These are phyloP conservation scores for Penicillium ochrochloron DNA, from an alignment of 495 filamentous ascomycete species.

Conservation along the genomic window DNA sequence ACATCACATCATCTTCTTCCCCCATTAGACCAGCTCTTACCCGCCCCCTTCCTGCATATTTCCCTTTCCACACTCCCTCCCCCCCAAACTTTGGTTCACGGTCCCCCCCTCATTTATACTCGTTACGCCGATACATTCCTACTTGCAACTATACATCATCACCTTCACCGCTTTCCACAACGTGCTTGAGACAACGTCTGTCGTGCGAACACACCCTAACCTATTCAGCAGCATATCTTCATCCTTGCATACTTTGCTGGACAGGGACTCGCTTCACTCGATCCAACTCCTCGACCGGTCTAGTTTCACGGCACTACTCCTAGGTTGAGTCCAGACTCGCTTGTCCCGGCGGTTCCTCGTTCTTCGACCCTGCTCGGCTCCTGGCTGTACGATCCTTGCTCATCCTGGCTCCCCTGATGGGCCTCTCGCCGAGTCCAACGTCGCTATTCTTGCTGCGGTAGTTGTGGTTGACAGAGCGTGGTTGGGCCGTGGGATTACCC, in stretches of 20 bases:
- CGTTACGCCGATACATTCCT: background rate
- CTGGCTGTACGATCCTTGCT: constrained; percentile 8
- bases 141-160: constrained; percentile 20
- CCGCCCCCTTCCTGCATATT: constrained; percentile 11
- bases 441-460: constrained; percentile 44
- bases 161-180: constrained; percentile 39
- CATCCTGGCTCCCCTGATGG: constrained; percentile 41
- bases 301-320: constrained; percentile 19
- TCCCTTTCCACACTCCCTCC: constrained; percentile 18
- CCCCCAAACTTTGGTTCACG: constrained; percentile 19
- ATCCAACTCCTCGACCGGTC: constrained; percentile 15
- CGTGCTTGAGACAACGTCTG: constrained; percentile 11
- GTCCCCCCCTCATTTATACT: constrained; percentile 16
- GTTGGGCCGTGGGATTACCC: constrained; percentile 22
- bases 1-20: constrained; percentile 44
- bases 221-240: background rate
- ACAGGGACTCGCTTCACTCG: constrained; percentile 6
- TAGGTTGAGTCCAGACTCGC: constrained; percentile 19
- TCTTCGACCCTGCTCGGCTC: constrained; percentile 24
- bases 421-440: constrained; percentile 30
- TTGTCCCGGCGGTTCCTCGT: constrained; percentile 22
- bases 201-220: constrained; percentile 4
- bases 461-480: constrained; percentile 43
- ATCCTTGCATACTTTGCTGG: background rate
- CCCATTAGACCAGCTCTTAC: constrained; percentile 25